These are phyloP conservation scores for Pleurotus sapidus DNA, from an alignment of 768 basidiomycete species.

Conservation along the genomic window DNA sequence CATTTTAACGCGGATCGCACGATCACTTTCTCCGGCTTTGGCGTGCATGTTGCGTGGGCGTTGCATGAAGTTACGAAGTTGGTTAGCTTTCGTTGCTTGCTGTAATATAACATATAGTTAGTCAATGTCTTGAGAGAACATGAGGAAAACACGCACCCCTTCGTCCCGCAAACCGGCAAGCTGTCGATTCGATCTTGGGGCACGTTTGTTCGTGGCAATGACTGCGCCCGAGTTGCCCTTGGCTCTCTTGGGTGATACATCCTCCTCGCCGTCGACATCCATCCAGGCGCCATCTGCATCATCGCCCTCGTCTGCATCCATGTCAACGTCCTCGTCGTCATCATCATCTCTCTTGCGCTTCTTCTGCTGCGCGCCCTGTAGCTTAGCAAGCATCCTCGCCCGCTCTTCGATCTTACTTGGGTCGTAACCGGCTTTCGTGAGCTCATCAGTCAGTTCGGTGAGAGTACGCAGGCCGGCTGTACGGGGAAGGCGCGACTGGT, in stretches of 20 bases:
- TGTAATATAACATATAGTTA: conserved; percentile 22
- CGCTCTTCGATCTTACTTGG: conserved; percentile 85
- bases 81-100: conserved; percentile 79
- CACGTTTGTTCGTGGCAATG: conserved; percentile 45
- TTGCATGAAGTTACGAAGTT: conserved; percentile 84
- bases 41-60: conserved; percentile 84
- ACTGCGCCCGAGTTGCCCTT: conserved; percentile 63
- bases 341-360: conserved; percentile 65
- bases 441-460: conserved; percentile 73
- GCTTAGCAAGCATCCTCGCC: conserved; percentile 79
- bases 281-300: conserved; percentile 47
- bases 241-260: conserved; percentile 52
- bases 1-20: conserved; percentile 80
- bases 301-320: conserved; percentile 39
- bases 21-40: conserved; percentile 89
- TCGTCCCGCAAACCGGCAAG: conserved; percentile 78
- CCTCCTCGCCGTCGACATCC: conserved; percentile 53
- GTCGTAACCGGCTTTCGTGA: conserved; percentile 89
- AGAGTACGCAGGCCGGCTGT: conserved; percentile 69
- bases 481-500: conserved; percentile 74
- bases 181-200: conserved; percentile 70
- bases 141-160: conserved; percentile 42
- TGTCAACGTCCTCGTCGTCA: conserved; percentile 61
- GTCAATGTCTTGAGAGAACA: not conserved
- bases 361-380: conserved; percentile 65